These are phyloP conservation scores for Haplosporangium sp. DNA, from an alignment of 371 early-diverging fungal species.

Conservation along the genomic window DNA sequence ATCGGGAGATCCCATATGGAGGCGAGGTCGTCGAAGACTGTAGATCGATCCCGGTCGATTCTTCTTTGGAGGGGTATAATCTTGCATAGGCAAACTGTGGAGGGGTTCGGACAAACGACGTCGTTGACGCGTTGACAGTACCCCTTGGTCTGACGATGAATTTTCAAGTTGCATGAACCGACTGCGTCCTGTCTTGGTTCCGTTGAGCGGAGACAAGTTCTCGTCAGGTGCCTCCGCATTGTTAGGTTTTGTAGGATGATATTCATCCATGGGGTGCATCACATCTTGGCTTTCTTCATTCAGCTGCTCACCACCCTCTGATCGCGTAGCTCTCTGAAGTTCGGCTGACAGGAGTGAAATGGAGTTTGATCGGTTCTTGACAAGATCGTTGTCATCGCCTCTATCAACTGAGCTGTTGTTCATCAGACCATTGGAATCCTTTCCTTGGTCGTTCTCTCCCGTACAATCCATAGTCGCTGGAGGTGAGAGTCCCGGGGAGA, in stretches of 20 bases:
- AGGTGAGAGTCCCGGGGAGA: constrained; percentile 4
- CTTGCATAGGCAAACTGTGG: constrained; percentile 15
- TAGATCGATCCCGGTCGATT: constrained; percentile 49
- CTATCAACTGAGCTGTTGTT: background rate
- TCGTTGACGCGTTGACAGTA: constrained; percentile 9
- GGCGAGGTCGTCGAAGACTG: constrained; percentile 27
- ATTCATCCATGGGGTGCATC: too few species aligned
- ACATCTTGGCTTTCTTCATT: background rate
- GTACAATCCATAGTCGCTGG: background rate
- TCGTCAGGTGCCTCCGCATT: constrained; percentile 1
- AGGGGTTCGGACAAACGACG: constrained; percentile 51
- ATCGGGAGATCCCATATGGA: constrained; percentile 21
- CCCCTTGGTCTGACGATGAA: constrained; percentile 29
- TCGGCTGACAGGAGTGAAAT: constrained; percentile 46
- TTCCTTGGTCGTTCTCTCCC: too few species aligned
- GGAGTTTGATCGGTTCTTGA: constrained; percentile 21
- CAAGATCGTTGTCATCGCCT: background rate
- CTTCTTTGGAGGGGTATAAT: constrained; percentile 22
- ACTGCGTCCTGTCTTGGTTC: constrained; percentile 2
- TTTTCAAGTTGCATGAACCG: constrained; percentile 23
- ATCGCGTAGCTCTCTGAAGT: constrained; percentile 36
- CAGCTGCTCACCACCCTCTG: constrained; percentile 5
- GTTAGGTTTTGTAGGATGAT: too few species aligned
- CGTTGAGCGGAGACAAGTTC: background rate
- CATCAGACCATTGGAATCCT: background rate